These are phyloP conservation scores for Zasmidium angulare DNA, from an alignment of 2,329 filamentous ascomycete genomes.

Conservation along the genomic window DNA sequence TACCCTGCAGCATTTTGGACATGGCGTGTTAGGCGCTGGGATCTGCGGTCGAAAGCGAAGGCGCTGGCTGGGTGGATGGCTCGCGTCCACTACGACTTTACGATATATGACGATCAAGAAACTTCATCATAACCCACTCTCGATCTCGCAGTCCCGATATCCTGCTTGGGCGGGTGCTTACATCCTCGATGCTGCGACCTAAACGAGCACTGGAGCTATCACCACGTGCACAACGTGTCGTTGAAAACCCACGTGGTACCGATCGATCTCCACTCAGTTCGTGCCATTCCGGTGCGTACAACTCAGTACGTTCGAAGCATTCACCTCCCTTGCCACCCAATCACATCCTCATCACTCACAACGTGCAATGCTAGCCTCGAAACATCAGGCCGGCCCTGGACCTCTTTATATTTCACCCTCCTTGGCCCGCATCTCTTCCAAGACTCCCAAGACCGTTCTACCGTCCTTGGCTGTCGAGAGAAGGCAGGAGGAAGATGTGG, in stretches of 20 bases:
- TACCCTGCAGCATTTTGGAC: slow-evolving; percentile 19
- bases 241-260: background rate
- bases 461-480: slow-evolving; percentile 5
- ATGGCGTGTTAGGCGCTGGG: background rate
- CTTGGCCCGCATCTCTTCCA: slow-evolving; percentile 2
- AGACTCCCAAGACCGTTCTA: slow-evolving; percentile 3
- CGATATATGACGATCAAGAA: background rate
- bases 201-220: background rate
- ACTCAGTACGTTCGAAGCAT: background rate
- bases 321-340: background rate
- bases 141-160: background rate
- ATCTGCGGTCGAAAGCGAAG: background rate
- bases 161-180: background rate
- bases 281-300: background rate
- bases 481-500: background rate
- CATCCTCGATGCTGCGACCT: background rate
- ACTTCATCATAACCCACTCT: too few relatives aligned
- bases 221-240: background rate
- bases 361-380: background rate
- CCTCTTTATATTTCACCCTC: background rate
- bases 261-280: background rate
- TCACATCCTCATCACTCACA: background rate
- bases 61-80: background rate
- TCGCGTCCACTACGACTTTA: background rate
- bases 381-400: background rate